Percentiles rank a stretch among this genome's conserved stretches.
These are phyloP conservation scores for Sugiyamaella mastotermitis DNA, from an alignment of 805 yeast species.

Conservation along the genomic window DNA sequence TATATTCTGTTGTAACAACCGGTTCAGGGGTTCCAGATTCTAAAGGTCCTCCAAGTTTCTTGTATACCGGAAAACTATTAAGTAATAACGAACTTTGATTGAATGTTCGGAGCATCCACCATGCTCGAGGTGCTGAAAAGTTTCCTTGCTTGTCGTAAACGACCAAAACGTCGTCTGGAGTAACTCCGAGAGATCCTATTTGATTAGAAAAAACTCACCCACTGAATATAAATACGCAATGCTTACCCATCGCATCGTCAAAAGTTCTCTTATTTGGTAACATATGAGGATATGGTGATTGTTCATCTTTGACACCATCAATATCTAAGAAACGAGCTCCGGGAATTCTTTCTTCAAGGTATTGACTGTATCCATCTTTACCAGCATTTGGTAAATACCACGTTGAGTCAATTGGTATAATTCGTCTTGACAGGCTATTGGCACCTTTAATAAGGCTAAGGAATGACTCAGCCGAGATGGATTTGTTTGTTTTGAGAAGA, in stretches of 20 bases:
- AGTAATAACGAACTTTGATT: slow-evolving; percentile 71
- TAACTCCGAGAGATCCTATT: slow-evolving; percentile 26
- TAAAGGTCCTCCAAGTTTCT: slow-evolving; percentile 39
- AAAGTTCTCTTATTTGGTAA: slow-evolving; percentile 60
- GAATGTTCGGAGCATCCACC: slow-evolving; percentile 80
- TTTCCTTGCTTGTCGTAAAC: slow-evolving; percentile 82
- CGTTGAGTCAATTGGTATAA: slow-evolving; percentile 65
- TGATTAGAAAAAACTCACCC: not conserved
- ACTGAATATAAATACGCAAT: not conserved
- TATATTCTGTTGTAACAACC: slow-evolving; percentile 20
- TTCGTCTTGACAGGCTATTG: not conserved
- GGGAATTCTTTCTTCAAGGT: slow-evolving; percentile 55
- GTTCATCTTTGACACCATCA: slow-evolving; percentile 55
- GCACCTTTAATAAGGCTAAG: not conserved
- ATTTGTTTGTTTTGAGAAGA: slow-evolving; percentile 2
- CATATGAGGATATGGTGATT: slow-evolving; percentile 83
- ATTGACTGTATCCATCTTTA: slow-evolving; percentile 43
- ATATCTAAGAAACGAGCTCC: slow-evolving; percentile 72
- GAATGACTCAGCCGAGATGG: slow-evolving; percentile 4
- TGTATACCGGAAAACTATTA: slow-evolving; percentile 59
- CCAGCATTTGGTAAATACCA: slow-evolving; percentile 86
- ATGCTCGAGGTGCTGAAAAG: slow-evolving; percentile 85
- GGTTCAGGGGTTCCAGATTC: slow-evolving; percentile 31
- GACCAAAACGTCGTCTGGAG: slow-evolving; percentile 51
- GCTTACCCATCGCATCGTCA: slow-evolving; percentile 34